Conservation (phyloP, 768 basidiomycete genomes). For the Lactifluus volemus region DNA sequence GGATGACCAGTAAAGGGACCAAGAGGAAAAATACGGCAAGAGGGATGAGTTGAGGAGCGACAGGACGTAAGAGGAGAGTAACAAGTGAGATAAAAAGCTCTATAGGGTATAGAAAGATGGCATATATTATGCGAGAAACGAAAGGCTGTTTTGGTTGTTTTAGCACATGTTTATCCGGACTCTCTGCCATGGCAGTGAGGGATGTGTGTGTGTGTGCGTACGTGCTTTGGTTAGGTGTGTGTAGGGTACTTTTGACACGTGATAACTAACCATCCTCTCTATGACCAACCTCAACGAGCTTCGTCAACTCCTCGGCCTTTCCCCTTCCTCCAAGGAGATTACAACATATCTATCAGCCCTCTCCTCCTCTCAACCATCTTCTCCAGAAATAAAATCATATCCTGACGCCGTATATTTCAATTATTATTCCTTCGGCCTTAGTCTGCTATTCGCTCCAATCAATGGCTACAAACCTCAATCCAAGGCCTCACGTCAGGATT, state of each 20-base stretch:
- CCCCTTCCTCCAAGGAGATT: conserved; percentile 41
- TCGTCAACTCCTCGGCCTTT: conserved; percentile 39
- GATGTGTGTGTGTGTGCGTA: no score
- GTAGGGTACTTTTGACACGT: background rate
- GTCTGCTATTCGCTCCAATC: conserved; percentile 64
- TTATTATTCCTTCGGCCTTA: conserved; percentile 71
- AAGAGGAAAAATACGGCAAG: conserved; percentile 50
- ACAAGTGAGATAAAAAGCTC: conserved; percentile 22
- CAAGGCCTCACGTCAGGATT: conserved; percentile 36
- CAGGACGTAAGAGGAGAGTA: conserved; percentile 33
- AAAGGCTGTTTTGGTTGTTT: conserved; percentile 2
- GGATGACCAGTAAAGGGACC: conserved; percentile 50
- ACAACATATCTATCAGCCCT: conserved; percentile 34
- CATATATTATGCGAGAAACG: background rate
- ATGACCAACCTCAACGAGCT: background rate
- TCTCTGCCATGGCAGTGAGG: no score
- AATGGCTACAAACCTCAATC: conserved; percentile 52
- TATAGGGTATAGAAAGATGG: conserved; percentile 18
- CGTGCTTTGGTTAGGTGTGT: no score
- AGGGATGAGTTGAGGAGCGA: conserved; percentile 58
- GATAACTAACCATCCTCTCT: background rate
- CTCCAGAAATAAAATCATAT: conserved; percentile 71
- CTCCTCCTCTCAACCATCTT: conserved; percentile 14
- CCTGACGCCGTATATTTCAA: conserved; percentile 83
- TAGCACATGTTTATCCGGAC: background rate